These are phyloP conservation scores for Pachysandra terminalis DNA, from an alignment of 164 flowering plant species.

Conservation along the genomic window DNA sequence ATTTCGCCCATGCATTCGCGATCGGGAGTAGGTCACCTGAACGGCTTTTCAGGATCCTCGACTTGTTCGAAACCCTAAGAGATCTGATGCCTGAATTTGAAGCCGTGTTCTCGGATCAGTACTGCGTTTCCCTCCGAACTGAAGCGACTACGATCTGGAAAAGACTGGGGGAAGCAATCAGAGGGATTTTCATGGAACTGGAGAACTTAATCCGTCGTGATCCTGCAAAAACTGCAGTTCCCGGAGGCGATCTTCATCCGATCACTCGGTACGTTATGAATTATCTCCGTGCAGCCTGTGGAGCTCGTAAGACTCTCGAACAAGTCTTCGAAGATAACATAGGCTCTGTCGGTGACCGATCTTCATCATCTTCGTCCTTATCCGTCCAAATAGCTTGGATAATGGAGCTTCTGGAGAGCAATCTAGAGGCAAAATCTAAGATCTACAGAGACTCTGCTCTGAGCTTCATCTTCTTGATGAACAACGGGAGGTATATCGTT, in stretches of 20 bases:
- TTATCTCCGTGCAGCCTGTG: slow-evolving; percentile 77
- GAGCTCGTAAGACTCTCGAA: slow-evolving; percentile 60
- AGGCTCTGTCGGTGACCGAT: slow-evolving; percentile 21
- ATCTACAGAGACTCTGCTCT: slow-evolving; percentile 62
- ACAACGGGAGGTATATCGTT: slow-evolving; percentile 82
- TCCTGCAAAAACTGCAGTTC: slow-evolving; percentile 68
- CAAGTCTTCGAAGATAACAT: slow-evolving; percentile 64
- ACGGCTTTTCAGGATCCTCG: slow-evolving; percentile 69
- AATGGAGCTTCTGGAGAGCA: slow-evolving; percentile 91
- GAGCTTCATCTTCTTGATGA: slow-evolving; percentile 80
- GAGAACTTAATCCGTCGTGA: slow-evolving; percentile 82
- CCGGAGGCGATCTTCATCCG: slow-evolving; percentile 89
- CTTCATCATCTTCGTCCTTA: slow-evolving; percentile 42
- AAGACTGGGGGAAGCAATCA: slow-evolving; percentile 69
- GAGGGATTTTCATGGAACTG: slow-evolving; percentile 90
- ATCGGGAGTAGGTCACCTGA: slow-evolving; percentile 78
- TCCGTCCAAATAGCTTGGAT: slow-evolving; percentile 84
- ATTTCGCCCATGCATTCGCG: slow-evolving; percentile 77
- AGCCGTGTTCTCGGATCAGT: slow-evolving; percentile 60
- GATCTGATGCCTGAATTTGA: slow-evolving; percentile 87
- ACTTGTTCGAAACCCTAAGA: slow-evolving; percentile 71
- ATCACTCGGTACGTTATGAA: slow-evolving; percentile 96
- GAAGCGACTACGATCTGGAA: slow-evolving; percentile 74
- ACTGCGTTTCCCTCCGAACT: slow-evolving; percentile 49
- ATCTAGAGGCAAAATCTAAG: slow-evolving; percentile 81